phyloP scores from a whole-genome alignment of 2,329 filamentous ascomycete genomes.

The Chrysosporium queenslandicum region DNA sequence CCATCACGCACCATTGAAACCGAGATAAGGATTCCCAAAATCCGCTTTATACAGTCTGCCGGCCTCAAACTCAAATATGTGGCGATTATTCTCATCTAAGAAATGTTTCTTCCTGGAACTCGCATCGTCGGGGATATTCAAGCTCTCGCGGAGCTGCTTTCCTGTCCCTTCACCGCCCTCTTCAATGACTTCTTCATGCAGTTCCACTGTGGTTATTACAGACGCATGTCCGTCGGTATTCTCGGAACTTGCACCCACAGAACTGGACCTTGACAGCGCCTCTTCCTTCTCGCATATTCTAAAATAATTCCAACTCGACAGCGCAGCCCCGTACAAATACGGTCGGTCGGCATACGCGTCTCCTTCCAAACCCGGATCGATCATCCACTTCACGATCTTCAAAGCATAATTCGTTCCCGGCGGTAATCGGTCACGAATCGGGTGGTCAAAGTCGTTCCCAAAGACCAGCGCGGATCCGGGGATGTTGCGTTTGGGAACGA shows the following conservation, averaged over 20 bases:
- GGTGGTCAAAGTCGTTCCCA: conserved; percentile 89
- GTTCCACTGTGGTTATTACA: conserved; percentile 24
- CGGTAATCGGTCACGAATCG: conserved; percentile 75
- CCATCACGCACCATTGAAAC: conserved; percentile 56
- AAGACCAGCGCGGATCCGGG: conserved; percentile 68
- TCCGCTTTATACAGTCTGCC: conserved; percentile 54
- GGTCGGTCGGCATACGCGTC: conserved; percentile 81
- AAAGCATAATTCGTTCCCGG: conserved; percentile 79
- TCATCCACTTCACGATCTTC: conserved; percentile 76
- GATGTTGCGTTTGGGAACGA: conserved; percentile 60
- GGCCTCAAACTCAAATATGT: conserved; percentile 51
- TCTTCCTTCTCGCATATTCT: conserved; percentile 46
- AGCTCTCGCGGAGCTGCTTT: conserved; percentile 35
- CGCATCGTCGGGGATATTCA: conserved; percentile 45
- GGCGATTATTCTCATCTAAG: conserved; percentile 46
- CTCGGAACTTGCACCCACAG: conserved; percentile 11
- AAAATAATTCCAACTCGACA: conserved; percentile 70
- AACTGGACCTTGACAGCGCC: conserved; percentile 14
- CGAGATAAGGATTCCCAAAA: conserved; percentile 88
- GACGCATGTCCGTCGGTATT: conserved; percentile 4
- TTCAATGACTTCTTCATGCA: conserved; percentile 48
- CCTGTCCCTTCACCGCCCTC: conserved; percentile 57
- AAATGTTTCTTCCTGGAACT: conserved; percentile 53
- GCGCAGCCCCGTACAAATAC: conserved; percentile 71
- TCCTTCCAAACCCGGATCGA: conserved; percentile 83